Conservation (phyloP, 1,284 basidiomycete genomes). For the Cutaneotrichosporon dermatis region DNA sequence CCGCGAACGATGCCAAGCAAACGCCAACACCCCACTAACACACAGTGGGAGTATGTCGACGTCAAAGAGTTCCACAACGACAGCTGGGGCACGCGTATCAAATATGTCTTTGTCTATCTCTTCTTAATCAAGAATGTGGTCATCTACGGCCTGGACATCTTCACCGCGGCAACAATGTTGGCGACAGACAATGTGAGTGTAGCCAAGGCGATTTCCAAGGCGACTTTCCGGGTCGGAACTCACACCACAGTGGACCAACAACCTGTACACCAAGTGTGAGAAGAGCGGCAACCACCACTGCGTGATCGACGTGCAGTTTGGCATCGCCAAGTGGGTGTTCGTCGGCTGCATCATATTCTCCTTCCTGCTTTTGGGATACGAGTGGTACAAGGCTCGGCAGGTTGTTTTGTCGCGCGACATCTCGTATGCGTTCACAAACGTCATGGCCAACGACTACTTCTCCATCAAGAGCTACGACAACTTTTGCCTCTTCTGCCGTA, state of each 20-base stretch:
- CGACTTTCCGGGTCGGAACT: background rate
- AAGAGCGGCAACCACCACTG: conserved; percentile 76
- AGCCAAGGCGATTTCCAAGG: too few relatives aligned
- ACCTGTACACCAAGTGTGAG: conserved; percentile 11
- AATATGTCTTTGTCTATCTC: conserved; percentile 89
- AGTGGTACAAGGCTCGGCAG: conserved; percentile 83
- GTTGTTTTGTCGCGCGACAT: conserved; percentile 94
- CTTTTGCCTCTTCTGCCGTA: conserved; percentile 97
- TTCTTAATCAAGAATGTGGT: conserved; percentile 90
- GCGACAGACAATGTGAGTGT: conserved; percentile 61
- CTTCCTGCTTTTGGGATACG: conserved; percentile 87
- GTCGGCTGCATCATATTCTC: conserved; percentile 97
- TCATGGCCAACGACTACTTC: conserved; percentile 95
- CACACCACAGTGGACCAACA: conserved; percentile 10
- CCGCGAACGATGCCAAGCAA: too few relatives aligned
- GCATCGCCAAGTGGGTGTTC: conserved; percentile 91
- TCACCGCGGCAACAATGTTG: conserved; percentile 93
- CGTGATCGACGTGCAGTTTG: conserved; percentile 82
- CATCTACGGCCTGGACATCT: conserved; percentile 96
- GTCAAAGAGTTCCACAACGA: conserved; percentile 80
- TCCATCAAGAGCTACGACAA: conserved; percentile 90
- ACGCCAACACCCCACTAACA: background rate
- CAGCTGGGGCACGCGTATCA: conserved; percentile 76
- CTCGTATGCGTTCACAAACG: conserved; percentile 92
- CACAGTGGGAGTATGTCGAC: conserved; percentile 94